Evolutionary conservation across 129 eudicot genomes (phyloP).

Genomic region (Logfia minima): DNA sequence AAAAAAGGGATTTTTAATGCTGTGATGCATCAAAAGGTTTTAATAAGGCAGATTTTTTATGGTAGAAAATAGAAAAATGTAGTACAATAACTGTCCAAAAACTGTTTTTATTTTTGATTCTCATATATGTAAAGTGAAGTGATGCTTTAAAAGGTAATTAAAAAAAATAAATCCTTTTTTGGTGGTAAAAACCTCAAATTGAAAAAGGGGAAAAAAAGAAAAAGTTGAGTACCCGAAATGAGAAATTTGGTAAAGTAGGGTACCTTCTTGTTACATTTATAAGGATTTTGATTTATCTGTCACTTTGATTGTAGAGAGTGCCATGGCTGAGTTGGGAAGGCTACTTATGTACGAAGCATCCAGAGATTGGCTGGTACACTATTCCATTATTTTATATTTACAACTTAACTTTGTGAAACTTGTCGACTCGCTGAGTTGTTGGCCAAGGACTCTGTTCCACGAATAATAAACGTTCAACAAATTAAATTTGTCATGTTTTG

Average conservation of each 20-base stretch:
- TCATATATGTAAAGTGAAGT: background rate
- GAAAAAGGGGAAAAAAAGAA: too few relatives aligned
- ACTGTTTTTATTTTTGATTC: too few relatives aligned
- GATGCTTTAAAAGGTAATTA: background rate
- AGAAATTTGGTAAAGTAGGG: too few relatives aligned
- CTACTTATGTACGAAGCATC: constrained; percentile 94
- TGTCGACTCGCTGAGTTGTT: background rate
- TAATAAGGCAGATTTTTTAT: background rate
- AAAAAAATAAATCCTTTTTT: too few relatives aligned
- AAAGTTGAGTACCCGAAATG: too few relatives aligned
- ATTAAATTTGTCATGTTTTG: constrained; percentile 12
- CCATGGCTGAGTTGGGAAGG: constrained; percentile 98
- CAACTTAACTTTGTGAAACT: background rate
- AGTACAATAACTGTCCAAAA: background rate
- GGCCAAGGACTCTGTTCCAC: background rate
- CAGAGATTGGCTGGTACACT: constrained; percentile 89
- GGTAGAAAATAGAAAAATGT: background rate
- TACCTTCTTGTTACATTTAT: background rate
- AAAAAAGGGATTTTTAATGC: background rate
- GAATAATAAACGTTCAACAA: background rate
- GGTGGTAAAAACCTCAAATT: too few relatives aligned
- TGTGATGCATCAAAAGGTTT: background rate
- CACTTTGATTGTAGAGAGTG: constrained; percentile 50
- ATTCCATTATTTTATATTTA: background rate
- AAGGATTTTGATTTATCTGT: background rate